Evolutionary conservation across 306 rosid genomes (phyloP), one percentile per base, ranked within the genome.

Genomic region (Rosa lucieae): DNA sequence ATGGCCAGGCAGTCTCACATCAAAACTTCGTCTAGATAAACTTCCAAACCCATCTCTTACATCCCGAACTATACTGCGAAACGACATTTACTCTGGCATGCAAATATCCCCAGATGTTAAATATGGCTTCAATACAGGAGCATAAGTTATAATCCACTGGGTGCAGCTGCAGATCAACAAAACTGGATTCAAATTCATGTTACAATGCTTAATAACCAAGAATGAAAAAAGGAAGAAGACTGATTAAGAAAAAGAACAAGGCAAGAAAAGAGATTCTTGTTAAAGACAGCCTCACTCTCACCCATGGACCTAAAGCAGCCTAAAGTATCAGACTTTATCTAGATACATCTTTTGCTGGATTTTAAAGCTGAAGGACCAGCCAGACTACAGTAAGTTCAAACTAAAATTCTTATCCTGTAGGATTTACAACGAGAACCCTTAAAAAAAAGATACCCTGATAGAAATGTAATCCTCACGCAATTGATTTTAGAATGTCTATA

Each of bases 61-160:
- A 69, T 94, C 98, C 15, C 97, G 98, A 66, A 94, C 90, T 65
- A 96, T 91, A 78, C 98, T 89, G 23, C 99, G 97, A 81, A 93
- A 96, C 51, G 98, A 96, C 99, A 96, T 96, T 68, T 86, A 75
- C 84, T 86, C 86, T 53, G 37, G 80, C 49, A 53, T 12, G 67
- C 72, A 49, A 63, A 79, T 73, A 85, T 74, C 80, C 88, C 78
- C 48, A 82, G 81, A 83, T 75, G 52, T 77, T 49, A 63, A 70
- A 55, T 82, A 62, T 79, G 67, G 58, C 82, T 78, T 74, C 83
- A 80, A 63, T 43, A 23, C 48, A 73, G 65, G 62, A 71, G 48
- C 79, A 53, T 35, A 42, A 21, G 77, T 56, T 70, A 78, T 43
- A 47, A 12, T 53, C 85, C 85, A 49, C 89, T 78, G 70, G 68